Percentiles rank a stretch among this genome's conserved stretches.
Evolutionary conservation across 2,329 filamentous ascomycete species (phyloP).

Genomic region (Aspergillus fumigatus): DNA sequence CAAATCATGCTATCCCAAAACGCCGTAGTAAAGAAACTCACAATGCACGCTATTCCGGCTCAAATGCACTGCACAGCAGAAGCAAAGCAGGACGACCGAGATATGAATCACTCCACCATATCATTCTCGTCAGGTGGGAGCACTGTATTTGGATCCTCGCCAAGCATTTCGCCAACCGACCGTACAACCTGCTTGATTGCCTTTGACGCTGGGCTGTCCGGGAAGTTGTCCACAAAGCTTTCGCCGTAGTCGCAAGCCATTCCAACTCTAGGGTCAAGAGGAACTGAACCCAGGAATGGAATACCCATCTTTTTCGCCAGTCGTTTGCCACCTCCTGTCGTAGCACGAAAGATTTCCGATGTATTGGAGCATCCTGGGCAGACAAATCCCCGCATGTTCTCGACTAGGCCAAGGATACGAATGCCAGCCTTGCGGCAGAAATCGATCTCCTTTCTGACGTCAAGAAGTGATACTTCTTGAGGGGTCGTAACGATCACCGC

Average conservation of each 20-base stretch:
- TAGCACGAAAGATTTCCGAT: constrained; percentile 81
- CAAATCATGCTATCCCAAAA: constrained; percentile 18
- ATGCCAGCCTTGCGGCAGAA: constrained; percentile 96
- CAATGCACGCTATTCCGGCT: constrained; percentile 1
- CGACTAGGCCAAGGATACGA: constrained; percentile 78
- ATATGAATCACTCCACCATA: constrained; percentile 17
- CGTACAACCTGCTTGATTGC: constrained; percentile 78
- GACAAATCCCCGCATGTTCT: constrained; percentile 98
- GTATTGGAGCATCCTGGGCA: constrained; percentile 83
- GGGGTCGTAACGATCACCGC: constrained; percentile 92
- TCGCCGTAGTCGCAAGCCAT: constrained; percentile 97
- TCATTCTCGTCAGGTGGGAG: constrained; percentile 33
- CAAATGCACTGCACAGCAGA: constrained; percentile 20
- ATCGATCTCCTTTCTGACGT: constrained; percentile 95
- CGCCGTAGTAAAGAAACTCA: constrained; percentile 8
- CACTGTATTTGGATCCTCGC: constrained; percentile 54
- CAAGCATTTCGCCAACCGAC: constrained; percentile 62
- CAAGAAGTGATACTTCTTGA: constrained; percentile 85
- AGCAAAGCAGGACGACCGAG: constrained; percentile 9
- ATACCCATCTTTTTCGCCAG: constrained; percentile 83
- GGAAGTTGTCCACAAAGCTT: constrained; percentile 91
- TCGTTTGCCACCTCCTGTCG: constrained; percentile 77
- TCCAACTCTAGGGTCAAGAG: constrained; percentile 86
- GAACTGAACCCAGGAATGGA: constrained; percentile 83
- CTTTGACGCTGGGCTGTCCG: constrained; percentile 83